phyloP scores from a whole-genome alignment of 768 basidiomycete genomes.

The Pisolithus microcarpus region DNA sequence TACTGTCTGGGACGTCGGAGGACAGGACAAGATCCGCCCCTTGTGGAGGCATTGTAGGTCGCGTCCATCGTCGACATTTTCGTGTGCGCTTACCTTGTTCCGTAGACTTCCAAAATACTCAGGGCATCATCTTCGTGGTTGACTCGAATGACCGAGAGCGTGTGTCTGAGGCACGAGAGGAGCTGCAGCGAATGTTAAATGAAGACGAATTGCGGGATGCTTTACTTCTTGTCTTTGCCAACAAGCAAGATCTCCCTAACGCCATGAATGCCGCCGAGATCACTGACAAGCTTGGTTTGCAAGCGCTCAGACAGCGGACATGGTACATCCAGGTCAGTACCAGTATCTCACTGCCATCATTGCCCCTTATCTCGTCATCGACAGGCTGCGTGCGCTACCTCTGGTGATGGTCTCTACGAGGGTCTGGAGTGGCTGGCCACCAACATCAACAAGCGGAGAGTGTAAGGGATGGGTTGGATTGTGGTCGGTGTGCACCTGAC shows the following conservation, averaged over 20 bases:
- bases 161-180: slow-evolving; percentile 97
- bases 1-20: slow-evolving; percentile 99
- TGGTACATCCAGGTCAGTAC: slow-evolving; percentile 91
- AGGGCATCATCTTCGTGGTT: slow-evolving; percentile 99
- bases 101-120: slow-evolving; percentile 99
- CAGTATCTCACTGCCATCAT: not conserved
- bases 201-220: slow-evolving; percentile 99
- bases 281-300: slow-evolving; percentile 98
- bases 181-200: slow-evolving; percentile 98
- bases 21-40: slow-evolving; percentile 99
- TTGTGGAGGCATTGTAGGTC: slow-evolving; percentile 99
- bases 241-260: slow-evolving; percentile 99
- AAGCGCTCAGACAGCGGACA: slow-evolving; percentile 91
- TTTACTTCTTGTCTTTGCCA: slow-evolving; percentile 96
- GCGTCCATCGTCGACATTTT: slow-evolving; percentile 7
- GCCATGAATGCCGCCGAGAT: slow-evolving; percentile 99
- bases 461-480: slow-evolving; percentile 31
- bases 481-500: slow-evolving; percentile 44
- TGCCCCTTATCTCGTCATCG: slow-evolving; percentile 12
- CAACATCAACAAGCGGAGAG: slow-evolving; percentile 72
- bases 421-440: slow-evolving; percentile 95
- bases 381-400: slow-evolving; percentile 96
- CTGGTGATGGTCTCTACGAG: slow-evolving; percentile 97
- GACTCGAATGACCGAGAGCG: slow-evolving; percentile 99
- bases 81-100: slow-evolving; percentile 7